Conservation (phyloP, 768 basidiomycete genomes). For the Mycena rosella region DNA sequence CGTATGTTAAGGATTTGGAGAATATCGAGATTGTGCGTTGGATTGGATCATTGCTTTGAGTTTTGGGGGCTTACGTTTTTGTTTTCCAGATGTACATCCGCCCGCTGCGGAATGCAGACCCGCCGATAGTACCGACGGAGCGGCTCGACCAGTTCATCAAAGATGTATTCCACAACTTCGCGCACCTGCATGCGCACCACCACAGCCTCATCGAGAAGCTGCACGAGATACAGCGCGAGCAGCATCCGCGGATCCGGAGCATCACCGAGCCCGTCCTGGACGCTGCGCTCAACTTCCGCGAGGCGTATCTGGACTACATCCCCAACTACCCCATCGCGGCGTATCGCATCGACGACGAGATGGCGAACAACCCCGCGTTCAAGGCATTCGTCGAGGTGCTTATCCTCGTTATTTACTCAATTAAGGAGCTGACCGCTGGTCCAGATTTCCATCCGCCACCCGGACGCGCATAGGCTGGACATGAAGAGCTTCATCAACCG, state of each 20-base stretch:
- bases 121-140: conserved; percentile 82
- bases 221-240: conserved; percentile 89
- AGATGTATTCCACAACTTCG: conserved; percentile 92
- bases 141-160: conserved; percentile 81
- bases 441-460: conserved; percentile 68
- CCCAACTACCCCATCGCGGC: conserved; percentile 95
- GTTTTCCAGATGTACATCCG: conserved; percentile 81
- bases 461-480: conserved; percentile 85
- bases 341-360: conserved; percentile 89
- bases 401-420: conserved; percentile 46
- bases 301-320: conserved; percentile 93
- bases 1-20: conserved; percentile 92
- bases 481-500: conserved; percentile 95
- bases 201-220: conserved; percentile 82
- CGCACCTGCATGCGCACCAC: conserved; percentile 81
- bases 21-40: conserved; percentile 79
- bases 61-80: conserved; percentile 7
- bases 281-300: conserved; percentile 92
- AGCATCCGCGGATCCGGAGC: conserved; percentile 82
- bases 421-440: neutral
- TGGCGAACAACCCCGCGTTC: conserved; percentile 85
- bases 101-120: conserved; percentile 78
- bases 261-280: conserved; percentile 89
- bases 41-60: neutral
- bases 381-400: conserved; percentile 86